Base-by-base conservation (phyloP, 345 rosid genomes). In the Laguncularia racemosa region DNA sequence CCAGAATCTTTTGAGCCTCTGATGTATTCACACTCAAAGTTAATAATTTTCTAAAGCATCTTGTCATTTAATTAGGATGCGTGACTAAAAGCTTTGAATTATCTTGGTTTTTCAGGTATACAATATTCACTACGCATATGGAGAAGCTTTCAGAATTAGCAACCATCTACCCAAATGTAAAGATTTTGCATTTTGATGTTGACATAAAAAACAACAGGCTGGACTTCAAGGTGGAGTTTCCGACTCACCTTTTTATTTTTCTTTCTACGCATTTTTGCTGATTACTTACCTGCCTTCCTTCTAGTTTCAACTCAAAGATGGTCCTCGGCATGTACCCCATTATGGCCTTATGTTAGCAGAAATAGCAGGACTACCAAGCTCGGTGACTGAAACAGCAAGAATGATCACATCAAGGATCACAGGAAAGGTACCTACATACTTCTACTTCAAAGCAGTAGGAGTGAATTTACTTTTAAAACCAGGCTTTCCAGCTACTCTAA, bases 121-220 rank as follows among this genome's bases (percentile, higher is more conserved):
- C 91, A 38, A 77, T 89, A 72, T 84, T 89, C 64, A 86, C 97
- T 23, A 89, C 87, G 28, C 99, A 89, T 61, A 89, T 87, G 91
- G 95, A 93, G 73, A 81, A 80, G 65, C 77, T 89, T 15, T 75
- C 85, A 1, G 95, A 85, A 78, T 76, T 85, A 53, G 89, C 99
- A 50, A 83, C 88, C 52, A 77, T 89, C 60, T 85, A 89, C 62
- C 96, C 99, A 23, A 87, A 86, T 64, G 87, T 84, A 63, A 93
- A 84, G 77, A 70, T 85, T 66, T 84, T 87, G 71, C 97, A 83
- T 71, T 87, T 92, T 21, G 55, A 78, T 21, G 99, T 93, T 45
- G 93, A 78, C 62, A 63, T 77, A 62, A 80, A 62, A 70, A 84
- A 73, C 76, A 80, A 80, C 70, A 93, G 85, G 58, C 71, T 89